These are phyloP conservation scores for Kurtzmaniella quercitrusa DNA, from an alignment of 1,139 yeast species.

Conservation along the genomic window DNA sequence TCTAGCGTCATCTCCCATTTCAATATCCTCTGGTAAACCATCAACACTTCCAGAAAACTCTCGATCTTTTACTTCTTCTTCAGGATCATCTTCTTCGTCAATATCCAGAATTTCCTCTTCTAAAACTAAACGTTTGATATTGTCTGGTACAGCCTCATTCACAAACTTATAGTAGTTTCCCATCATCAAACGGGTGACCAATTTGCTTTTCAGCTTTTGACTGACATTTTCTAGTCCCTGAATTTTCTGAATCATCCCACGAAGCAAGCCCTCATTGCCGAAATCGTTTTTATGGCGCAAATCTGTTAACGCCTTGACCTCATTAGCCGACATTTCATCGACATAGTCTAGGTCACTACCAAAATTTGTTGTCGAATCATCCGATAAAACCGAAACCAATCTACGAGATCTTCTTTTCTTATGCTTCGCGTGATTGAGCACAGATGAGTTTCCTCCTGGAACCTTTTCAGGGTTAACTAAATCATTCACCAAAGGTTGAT, in stretches of 20 bases:
- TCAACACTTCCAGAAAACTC: conserved; percentile 10
- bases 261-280: conserved; percentile 47
- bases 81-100: conserved; percentile 15
- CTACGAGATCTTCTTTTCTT: conserved; percentile 8
- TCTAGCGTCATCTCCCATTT: conserved; percentile 4
- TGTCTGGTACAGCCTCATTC: conserved; percentile 24
- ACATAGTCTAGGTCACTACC: conserved; percentile 36
- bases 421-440: conserved; percentile 5
- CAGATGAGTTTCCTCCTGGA: conserved; percentile 4
- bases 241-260: conserved; percentile 56
- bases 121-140: conserved; percentile 3
- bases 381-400: conserved; percentile 9
- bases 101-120: neutral
- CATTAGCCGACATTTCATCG: conserved; percentile 34
- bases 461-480: conserved; percentile 41
- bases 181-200: conserved; percentile 76
- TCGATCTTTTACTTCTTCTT: conserved; percentile 21
- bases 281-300: conserved; percentile 45
- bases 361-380: conserved; percentile 7
- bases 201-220: conserved; percentile 54
- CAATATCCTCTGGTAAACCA: conserved; percentile 1
- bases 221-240: conserved; percentile 40
- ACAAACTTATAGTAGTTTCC: conserved; percentile 56
- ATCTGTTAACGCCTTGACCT: conserved; percentile 34
- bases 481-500: conserved; percentile 48